Evolutionary conservation across 768 basidiomycete genomes (phyloP).

Genomic region (Calocybe indica): DNA sequence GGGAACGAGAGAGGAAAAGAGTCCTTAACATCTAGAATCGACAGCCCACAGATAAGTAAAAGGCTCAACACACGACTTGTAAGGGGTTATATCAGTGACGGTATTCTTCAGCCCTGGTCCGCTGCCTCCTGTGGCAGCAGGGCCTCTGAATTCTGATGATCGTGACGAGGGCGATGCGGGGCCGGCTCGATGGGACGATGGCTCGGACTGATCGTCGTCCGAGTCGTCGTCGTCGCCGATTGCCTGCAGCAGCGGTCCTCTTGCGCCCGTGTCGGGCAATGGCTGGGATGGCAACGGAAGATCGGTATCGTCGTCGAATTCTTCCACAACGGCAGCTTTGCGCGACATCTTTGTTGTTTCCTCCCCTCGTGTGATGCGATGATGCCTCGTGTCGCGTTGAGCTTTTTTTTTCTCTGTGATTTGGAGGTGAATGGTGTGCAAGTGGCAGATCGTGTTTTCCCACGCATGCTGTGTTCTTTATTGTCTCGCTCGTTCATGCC

Average conservation of each 20-base stretch:
- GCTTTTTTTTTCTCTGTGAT: conserved; percentile 7
- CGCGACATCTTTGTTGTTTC: conserved; percentile 50
- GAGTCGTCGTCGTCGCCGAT: conserved; percentile 49
- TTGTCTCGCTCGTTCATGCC: conserved; percentile 25
- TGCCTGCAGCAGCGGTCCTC: conserved; percentile 77
- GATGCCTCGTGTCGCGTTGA: conserved; percentile 3
- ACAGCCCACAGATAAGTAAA: conserved; percentile 6
- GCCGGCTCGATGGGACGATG: conserved; percentile 34
- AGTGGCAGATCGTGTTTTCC: conserved; percentile 12
- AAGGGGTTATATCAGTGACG: conserved; percentile 73
- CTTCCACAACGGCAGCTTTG: conserved; percentile 61
- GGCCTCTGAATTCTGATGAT: conserved; percentile 15
- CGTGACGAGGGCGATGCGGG: conserved; percentile 48
- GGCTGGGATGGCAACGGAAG: conserved; percentile 69
- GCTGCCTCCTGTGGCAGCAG: conserved; percentile 16
- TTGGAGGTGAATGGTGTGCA: not conserved
- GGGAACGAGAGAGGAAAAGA: not conserved
- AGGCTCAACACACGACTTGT: conserved; percentile 59
- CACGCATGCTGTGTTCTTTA: conserved; percentile 14
- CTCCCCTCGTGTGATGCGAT: not conserved
- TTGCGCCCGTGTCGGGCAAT: conserved; percentile 59
- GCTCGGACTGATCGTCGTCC: conserved; percentile 12
- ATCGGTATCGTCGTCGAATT: conserved; percentile 95
- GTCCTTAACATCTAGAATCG: conserved; percentile 11
- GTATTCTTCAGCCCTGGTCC: conserved; percentile 25